Base-by-base conservation (phyloP, 1,284 basidiomycete species). In the Tremellales sp. region DNA sequence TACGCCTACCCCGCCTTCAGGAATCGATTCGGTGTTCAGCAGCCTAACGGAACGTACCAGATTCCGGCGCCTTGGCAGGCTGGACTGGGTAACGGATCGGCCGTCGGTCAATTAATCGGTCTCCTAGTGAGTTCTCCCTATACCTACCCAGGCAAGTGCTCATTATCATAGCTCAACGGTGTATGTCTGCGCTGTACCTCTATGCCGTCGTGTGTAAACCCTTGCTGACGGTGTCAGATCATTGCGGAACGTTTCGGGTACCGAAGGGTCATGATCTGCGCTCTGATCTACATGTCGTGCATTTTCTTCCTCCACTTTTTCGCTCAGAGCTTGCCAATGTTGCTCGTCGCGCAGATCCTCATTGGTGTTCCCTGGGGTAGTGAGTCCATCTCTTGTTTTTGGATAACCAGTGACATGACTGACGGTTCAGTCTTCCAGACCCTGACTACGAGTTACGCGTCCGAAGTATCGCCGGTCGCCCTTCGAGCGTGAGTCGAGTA, bases 41-140 rank as follows among this genome's bases (percentile, higher is more conserved):
- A 40, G 21, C 43, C 57, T 3, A 54, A 68, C 33, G 70, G 70
- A 27, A 60, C 62, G 12, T 78, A 74, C 52, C 65, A 74, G 45
- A 64, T 79, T 15, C 62, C 76, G 0, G 75, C 78, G 0, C 54
- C 67, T 21, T 79, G 77, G 77, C 76, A 79, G 52, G 64, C 75
- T 8, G 77, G 76, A 37, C 62, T 78, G 21, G 64, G 62, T 13
- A 75, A 75, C 54, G 73, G 68, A 43, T 67, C 65, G 6, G 65
- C 68, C 33, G 60, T 60, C 43, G 74, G 74, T 25, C 60, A 72
- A 51, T 75, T 78, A 54, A 64, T 77, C 29, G 77, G 76, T 46
- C 65, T 78, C 13, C 61, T 73, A 49, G 54, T 58, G 39, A 50
- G 55, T 55, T 12, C 3, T 23, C 22, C 15, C 24, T 22, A n/a